Evolutionary conservation across 805 yeast species (phyloP).

Genomic region (Starmerella lactis-condensi): DNA sequence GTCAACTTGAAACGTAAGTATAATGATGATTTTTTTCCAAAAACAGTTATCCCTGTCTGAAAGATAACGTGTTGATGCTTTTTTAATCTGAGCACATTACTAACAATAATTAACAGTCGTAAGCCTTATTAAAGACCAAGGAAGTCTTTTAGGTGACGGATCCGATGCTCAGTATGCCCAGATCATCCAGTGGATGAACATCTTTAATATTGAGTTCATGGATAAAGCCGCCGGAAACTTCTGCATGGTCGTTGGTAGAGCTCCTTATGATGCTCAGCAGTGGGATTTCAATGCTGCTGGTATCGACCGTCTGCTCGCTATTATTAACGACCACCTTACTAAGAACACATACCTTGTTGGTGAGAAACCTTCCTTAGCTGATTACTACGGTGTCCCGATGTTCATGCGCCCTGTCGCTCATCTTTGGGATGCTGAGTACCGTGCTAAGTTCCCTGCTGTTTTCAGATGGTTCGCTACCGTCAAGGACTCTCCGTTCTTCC

Average conservation of each 20-base stretch:
- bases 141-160: conserved; percentile 43
- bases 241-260: conserved; percentile 41
- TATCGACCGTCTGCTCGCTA: conserved; percentile 16
- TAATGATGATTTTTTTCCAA: conserved; percentile 20
- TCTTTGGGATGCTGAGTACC: conserved; percentile 50
- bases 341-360: conserved; percentile 52
- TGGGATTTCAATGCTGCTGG: conserved; percentile 33
- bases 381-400: conserved; percentile 35
- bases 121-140: conserved; percentile 18
- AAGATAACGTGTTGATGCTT: conserved; percentile 19
- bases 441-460: conserved; percentile 40
- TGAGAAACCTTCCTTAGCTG: conserved; percentile 49
- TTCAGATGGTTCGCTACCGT: conserved; percentile 57
- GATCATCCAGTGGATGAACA: conserved; percentile 61
- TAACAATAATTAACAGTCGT: conserved; percentile 12
- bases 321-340: conserved; percentile 30
- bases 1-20: conserved; percentile 34
- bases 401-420: conserved; percentile 36
- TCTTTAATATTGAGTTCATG: conserved; percentile 51
- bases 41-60: conserved; percentile 30
- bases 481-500: conserved; percentile 29
- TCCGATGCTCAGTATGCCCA: conserved; percentile 27
- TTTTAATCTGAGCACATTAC: conserved; percentile 15
- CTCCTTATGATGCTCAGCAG: conserved; percentile 60
- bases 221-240: conserved; percentile 32